Evolutionary conservation across 441 rosid species (phyloP).

Genomic region (Bruguiera hainesii): DNA sequence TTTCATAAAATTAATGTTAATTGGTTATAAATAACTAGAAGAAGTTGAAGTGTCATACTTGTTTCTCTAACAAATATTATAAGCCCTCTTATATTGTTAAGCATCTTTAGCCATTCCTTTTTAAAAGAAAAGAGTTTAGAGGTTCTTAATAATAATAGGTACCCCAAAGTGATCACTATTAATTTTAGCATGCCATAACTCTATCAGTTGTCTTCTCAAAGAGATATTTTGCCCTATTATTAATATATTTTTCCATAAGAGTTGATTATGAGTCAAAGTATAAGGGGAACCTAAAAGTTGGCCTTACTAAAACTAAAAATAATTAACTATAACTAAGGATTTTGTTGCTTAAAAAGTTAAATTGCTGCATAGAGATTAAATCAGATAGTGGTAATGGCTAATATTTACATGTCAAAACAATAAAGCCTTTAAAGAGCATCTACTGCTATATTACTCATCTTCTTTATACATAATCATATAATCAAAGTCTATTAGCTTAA

Average conservation of each 20-base stretch:
- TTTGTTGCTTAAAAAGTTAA: not conserved
- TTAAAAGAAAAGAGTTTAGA: not conserved
- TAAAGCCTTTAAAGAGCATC: not conserved
- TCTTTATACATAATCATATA: not conserved
- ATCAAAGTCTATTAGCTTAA: not conserved
- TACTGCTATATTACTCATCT: no score
- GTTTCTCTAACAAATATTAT: no score
- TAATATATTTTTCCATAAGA: not conserved
- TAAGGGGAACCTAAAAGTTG: no score
- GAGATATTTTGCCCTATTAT: not conserved
- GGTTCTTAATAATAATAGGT: not conserved
- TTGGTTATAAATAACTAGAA: not conserved
- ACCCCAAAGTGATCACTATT: not conserved
- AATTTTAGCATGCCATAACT: not conserved
- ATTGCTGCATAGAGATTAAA: not conserved
- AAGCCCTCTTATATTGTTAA: not conserved
- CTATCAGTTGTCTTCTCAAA: accelerated
- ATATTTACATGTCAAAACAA: accelerated
- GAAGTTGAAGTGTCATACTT: no score
- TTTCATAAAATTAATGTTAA: not conserved
- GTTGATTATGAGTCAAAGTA: no score
- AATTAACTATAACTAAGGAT: not conserved
- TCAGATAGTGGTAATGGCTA: no score
- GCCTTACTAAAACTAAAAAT: not conserved
- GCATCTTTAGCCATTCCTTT: not conserved